These are phyloP conservation scores for Yamadazyma dushanensis DNA, from an alignment of 1,139 yeast species.

Conservation along the genomic window DNA sequence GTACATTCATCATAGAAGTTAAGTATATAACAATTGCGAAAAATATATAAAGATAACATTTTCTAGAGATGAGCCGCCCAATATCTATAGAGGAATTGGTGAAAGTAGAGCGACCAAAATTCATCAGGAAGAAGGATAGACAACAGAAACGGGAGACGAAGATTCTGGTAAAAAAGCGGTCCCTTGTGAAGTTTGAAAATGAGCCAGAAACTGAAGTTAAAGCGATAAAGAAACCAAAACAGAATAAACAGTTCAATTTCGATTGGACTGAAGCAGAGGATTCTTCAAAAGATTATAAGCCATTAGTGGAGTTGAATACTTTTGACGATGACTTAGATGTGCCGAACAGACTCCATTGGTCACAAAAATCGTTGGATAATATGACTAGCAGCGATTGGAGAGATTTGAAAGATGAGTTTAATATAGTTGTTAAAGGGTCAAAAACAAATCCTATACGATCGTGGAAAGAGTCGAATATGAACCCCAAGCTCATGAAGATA, in stretches of 20 bases:
- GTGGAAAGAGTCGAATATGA: constrained; percentile 68
- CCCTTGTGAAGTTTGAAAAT: neutral
- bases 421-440: constrained; percentile 59
- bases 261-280: constrained; percentile 74
- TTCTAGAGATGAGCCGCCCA: constrained; percentile 1
- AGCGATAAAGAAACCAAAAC: neutral
- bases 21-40: neutral
- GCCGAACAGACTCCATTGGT: constrained; percentile 59
- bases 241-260: constrained; percentile 50
- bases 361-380: constrained; percentile 55
- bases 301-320: constrained; percentile 32
- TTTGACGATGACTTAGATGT: constrained; percentile 13
- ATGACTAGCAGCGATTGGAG: constrained; percentile 93
- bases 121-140: constrained; percentile 13
- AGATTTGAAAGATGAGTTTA: constrained; percentile 75
- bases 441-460: constrained; percentile 61
- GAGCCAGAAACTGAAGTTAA: neutral
- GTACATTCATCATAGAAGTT: constrained; percentile 20
- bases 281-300: constrained; percentile 48
- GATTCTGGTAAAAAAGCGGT: no score
- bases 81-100: constrained; percentile 5
- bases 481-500: constrained; percentile 38
- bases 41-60: neutral
- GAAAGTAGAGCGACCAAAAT: constrained; percentile 13
- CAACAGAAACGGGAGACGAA: neutral